Evolutionary conservation across 176 grass and related monocot species (phyloP).

Genomic region (Oryza meridionalis): DNA sequence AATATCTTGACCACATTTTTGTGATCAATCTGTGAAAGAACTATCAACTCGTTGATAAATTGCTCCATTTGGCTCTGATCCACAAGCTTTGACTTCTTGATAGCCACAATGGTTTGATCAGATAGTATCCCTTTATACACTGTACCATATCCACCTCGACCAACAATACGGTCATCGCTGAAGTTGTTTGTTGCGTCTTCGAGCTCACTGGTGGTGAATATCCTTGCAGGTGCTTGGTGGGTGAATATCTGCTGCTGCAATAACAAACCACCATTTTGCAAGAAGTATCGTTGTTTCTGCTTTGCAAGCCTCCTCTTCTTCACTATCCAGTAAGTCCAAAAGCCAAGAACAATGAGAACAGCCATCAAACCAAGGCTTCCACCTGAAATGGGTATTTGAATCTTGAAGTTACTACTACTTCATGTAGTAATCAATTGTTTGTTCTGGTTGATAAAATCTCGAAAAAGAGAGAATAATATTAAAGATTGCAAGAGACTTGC

Average conservation of each 20-base stretch:
- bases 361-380: not conserved
- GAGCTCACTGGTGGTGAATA: slow-evolving; percentile 38
- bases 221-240: too few species aligned
- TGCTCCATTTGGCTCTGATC: too few species aligned
- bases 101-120: slow-evolving; percentile 28
- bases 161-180: slow-evolving; percentile 36
- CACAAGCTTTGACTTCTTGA: slow-evolving; percentile 36
- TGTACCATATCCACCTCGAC: slow-evolving; percentile 3
- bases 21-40: too few species aligned
- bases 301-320: too few species aligned
- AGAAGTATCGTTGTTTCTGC: too few species aligned
- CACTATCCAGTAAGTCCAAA: too few species aligned
- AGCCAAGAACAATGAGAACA: too few species aligned
- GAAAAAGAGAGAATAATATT: not conserved
- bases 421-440: not conserved
- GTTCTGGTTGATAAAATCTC: not conserved
- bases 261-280: too few species aligned
- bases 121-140: too few species aligned
- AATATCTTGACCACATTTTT: too few species aligned
- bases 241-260: too few species aligned
- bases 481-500: not conserved
- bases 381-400: not conserved
- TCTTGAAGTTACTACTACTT: not conserved
- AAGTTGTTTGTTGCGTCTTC: slow-evolving; percentile 26
- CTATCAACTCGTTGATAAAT: slow-evolving; percentile 20